phyloP scores from a whole-genome alignment of 2,329 filamentous ascomycete species.

The Fusarium odoratissimum region DNA sequence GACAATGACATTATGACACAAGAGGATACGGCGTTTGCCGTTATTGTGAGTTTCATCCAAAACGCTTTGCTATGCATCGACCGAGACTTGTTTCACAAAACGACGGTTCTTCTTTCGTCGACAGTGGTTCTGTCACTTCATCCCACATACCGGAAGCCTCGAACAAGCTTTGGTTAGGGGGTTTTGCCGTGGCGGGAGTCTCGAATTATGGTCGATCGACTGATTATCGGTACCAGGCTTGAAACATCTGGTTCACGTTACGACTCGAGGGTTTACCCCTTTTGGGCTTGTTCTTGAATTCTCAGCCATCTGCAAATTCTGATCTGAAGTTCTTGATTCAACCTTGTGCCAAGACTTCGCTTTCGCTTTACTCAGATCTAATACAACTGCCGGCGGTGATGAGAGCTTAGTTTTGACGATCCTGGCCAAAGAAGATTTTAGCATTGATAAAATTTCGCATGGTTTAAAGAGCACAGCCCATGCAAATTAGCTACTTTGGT shows the following conservation, averaged over 20 bases:
- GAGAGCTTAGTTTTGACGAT: not conserved
- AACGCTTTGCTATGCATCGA: constrained; percentile 24
- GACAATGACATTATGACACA: constrained; percentile 14
- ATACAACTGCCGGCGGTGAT: constrained; percentile 1
- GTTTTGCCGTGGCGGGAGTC: constrained; percentile 19
- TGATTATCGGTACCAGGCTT: not conserved
- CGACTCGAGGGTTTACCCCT: not conserved
- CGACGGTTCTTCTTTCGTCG: not conserved
- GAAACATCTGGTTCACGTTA: constrained; percentile 20
- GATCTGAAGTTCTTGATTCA: not conserved
- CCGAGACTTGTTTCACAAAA: constrained; percentile 32
- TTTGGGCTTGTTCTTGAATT: not conserved
- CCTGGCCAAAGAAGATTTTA: not conserved
- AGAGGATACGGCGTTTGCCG: constrained; percentile 14
- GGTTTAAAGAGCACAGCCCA: constrained; percentile 5
- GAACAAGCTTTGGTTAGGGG: constrained; percentile 27
- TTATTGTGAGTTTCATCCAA: constrained; percentile 7
- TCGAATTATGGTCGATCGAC: constrained; percentile 22
- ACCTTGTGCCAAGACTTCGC: not conserved
- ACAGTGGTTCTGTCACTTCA: not conserved
- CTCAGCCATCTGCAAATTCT: not conserved
- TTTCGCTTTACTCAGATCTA: not conserved
- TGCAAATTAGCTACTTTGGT: constrained; percentile 1
- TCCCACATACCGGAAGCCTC: constrained; percentile 23
- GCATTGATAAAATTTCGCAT: not conserved